These are phyloP conservation scores for Austroboletus novae-zelandiae DNA, from an alignment of 1,284 basidiomycete species.

Conservation along the genomic window DNA sequence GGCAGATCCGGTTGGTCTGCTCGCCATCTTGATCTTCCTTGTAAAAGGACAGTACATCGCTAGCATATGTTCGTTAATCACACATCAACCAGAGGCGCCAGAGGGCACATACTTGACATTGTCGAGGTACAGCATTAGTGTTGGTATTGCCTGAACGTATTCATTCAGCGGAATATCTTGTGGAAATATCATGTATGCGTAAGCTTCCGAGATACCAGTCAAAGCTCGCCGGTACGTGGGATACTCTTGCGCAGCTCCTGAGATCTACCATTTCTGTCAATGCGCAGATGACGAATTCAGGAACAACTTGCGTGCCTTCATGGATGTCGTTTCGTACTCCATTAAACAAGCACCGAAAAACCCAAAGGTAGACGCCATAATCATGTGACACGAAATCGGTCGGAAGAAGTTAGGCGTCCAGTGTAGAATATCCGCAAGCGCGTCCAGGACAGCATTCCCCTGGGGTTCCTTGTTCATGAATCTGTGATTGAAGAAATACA, in stretches of 20 bases:
- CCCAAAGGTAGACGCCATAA: slow-evolving; percentile 27
- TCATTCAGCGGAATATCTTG: slow-evolving; percentile 14
- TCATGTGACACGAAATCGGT: slow-evolving; percentile 17
- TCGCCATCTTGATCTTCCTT: slow-evolving; percentile 40
- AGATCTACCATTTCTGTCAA: slow-evolving; percentile 4
- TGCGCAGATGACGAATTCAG: background rate
- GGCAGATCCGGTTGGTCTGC: slow-evolving; percentile 33
- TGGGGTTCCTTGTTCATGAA: slow-evolving; percentile 20
- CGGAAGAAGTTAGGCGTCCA: slow-evolving; percentile 13
- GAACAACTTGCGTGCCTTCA: slow-evolving; percentile 5
- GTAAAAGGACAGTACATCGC: slow-evolving; percentile 43
- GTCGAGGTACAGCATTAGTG: slow-evolving; percentile 29
- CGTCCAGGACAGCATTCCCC: slow-evolving; percentile 22
- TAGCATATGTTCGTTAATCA: slow-evolving; percentile 9
- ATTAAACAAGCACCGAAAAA: slow-evolving; percentile 25
- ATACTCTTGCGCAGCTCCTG: slow-evolving; percentile 19
- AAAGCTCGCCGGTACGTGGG: slow-evolving; percentile 31
- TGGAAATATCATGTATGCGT: slow-evolving; percentile 32
- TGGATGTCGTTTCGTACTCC: slow-evolving; percentile 27
- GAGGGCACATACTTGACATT: slow-evolving; percentile 32
- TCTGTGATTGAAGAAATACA: slow-evolving; percentile 26
- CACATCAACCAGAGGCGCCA: background rate
- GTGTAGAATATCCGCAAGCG: slow-evolving; percentile 25
- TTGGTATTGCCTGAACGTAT: slow-evolving; percentile 37
- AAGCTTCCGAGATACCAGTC: slow-evolving; percentile 31